Evolutionary conservation across 345 rosid genomes (phyloP).

Genomic region (sweet orange (Citrus sinensis)): DVS_A1.0 CM039165.1:14339501-14340000

Average conservation of each 20-base stretch:
- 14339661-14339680: neutral
- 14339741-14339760: neutral
- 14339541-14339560: conserved; percentile 97
- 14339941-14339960: neutral
- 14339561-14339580: conserved; percentile 86
- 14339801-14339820: neutral
- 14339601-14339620: conserved; percentile 51
- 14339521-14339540: conserved; percentile 50
- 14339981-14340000: neutral
- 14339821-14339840: neutral
- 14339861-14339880: neutral
- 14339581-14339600: conserved; percentile 93
- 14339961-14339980: neutral
- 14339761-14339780: neutral
- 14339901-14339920: neutral
- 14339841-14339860: neutral
- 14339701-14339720: neutral
- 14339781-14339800: neutral
- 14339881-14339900: neutral
- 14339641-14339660: neutral
- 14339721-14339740: neutral
- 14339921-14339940: neutral
- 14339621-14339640: no score
- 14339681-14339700: neutral
- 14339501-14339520: conserved; percentile 8